Percentiles rank a stretch among this genome's conserved stretches.
phyloP scores from a whole-genome alignment of 306 rosid species.

The Vachellia collinsii region DNA sequence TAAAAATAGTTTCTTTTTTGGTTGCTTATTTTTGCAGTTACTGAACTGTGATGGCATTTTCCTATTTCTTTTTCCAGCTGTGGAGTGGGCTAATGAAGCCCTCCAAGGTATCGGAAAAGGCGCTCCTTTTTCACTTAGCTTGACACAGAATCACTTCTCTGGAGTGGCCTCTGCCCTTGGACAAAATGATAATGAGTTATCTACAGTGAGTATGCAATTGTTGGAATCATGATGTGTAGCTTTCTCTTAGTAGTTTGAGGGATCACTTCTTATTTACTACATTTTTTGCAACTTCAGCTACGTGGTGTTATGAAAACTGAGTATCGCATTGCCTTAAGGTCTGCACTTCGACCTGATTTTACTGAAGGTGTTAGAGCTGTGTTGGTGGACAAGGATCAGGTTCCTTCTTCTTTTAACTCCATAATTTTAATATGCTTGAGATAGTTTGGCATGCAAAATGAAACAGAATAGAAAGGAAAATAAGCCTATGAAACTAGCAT shows the following conservation, averaged over 20 bases:
- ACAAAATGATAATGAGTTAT: conserved; percentile 54
- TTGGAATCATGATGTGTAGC: not conserved
- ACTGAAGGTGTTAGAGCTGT: conserved; percentile 97
- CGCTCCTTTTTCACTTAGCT: conserved; percentile 89
- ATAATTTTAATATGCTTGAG: conserved; percentile 6
- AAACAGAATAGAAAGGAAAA: not conserved
- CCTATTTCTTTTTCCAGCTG: conserved; percentile 55
- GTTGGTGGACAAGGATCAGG: conserved; percentile 98
- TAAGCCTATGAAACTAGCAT: not conserved
- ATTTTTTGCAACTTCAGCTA: conserved; percentile 57
- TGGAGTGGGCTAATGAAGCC: conserved; percentile 93
- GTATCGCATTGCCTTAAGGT: conserved; percentile 85
- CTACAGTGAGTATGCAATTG: conserved; percentile 60
- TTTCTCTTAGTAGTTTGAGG: not conserved
- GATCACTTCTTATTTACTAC: conserved; percentile 14
- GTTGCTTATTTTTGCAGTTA: not conserved
- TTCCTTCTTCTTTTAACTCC: conserved; percentile 33
- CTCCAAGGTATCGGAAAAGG: conserved; percentile 92
- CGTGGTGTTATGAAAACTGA: conserved; percentile 85
- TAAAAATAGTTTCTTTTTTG: not conserved
- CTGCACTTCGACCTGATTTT: conserved; percentile 81
- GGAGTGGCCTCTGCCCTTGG: conserved; percentile 75
- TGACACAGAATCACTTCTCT: conserved; percentile 81
- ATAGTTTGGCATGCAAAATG: not conserved
- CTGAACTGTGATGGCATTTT: conserved; percentile 23